Evolutionary conservation across 352 stramenopile genomes (phyloP).

Genomic region (Pythium insidiosum): DNA sequence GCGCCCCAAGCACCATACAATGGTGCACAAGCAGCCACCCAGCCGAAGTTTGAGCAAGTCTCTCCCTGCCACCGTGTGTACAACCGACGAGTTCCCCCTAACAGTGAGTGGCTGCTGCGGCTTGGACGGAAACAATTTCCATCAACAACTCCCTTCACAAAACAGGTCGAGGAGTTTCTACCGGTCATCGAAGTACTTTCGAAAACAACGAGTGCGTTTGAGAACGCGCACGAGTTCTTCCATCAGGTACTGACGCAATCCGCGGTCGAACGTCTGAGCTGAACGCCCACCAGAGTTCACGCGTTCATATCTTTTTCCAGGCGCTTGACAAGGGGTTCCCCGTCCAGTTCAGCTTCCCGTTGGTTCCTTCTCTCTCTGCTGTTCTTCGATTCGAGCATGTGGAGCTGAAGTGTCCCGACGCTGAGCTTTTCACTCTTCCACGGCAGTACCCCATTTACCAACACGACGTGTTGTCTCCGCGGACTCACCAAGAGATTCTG

Average conservation of each 20-base stretch:
- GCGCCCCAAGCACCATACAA: constrained; percentile 31
- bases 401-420: constrained; percentile 26
- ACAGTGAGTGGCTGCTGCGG: constrained; percentile 18
- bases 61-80: constrained; percentile 48
- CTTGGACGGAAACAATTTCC: too few relatives aligned
- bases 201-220: constrained; percentile 55
- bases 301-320: constrained; percentile 12
- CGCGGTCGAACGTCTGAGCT: background rate
- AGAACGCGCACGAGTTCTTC: constrained; percentile 56
- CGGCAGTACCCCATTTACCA: constrained; percentile 20
- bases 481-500: constrained; percentile 49
- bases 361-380: constrained; percentile 52
- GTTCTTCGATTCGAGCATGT: constrained; percentile 51
- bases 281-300: background rate
- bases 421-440: constrained; percentile 24
- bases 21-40: constrained; percentile 39
- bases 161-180: constrained; percentile 44
- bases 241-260: constrained; percentile 23
- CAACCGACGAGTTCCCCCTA: constrained; percentile 50
- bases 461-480: constrained; percentile 42
- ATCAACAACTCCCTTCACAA: too few relatives aligned
- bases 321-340: constrained; percentile 43
- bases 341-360: constrained; percentile 60
- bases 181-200: constrained; percentile 61
- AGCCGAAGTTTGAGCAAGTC: constrained; percentile 41